Base-by-base conservation (phyloP, 2,329 filamentous ascomycete species). In the Talaromyces rugulosus region DNA sequence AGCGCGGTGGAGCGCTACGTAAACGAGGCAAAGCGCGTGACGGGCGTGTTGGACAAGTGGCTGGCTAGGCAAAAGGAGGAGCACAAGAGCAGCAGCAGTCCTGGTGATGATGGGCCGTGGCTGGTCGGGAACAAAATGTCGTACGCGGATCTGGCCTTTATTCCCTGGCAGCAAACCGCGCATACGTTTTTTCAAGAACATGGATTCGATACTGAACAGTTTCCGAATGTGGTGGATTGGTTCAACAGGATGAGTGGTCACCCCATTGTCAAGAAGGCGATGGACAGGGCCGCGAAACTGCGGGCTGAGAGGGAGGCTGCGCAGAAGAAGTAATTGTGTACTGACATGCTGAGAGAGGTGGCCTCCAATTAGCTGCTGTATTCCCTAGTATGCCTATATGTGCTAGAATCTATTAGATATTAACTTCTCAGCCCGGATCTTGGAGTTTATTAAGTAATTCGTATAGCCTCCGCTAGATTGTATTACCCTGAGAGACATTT, bases 91-190 rank as follows among this genome's bases (percentile, higher is more conserved):
- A 16, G 23, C 2, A 23, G n/a, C 31, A 16, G 51, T 14, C 11
- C 31, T 18, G 31, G 31, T 2, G 60, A 59, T 16, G 60, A 59
- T 16, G 60, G 60, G 1, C 60, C 60, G 18, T 81, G 71, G 61
- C 71, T 82, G 4, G 61, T 63, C 3, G 61, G 52, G 4, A 60
- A 60, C 16, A 59, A 56, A 30, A 28, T 59, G 47, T 59, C 61
- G 23, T 59, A 44, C 18, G 61, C 57, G n/a, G 61, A 63, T 9
- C 12, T 63, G 9, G 44, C 52, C 2, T 63, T 63, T 40, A 59
- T 63, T 47, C 47, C 57, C 2, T 63, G 61, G 61, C 63, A 64
- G 28, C 36, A 30, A 23, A 36, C 42, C 3, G 56, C 56, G 2
- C 23, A 4, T 14, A n/a, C 12, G 12, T 14, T 11, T 23, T 14